Base-by-base conservation (phyloP, 192 early-diverging fungal genomes). In the Backusella parvicylindrica region DNA sequence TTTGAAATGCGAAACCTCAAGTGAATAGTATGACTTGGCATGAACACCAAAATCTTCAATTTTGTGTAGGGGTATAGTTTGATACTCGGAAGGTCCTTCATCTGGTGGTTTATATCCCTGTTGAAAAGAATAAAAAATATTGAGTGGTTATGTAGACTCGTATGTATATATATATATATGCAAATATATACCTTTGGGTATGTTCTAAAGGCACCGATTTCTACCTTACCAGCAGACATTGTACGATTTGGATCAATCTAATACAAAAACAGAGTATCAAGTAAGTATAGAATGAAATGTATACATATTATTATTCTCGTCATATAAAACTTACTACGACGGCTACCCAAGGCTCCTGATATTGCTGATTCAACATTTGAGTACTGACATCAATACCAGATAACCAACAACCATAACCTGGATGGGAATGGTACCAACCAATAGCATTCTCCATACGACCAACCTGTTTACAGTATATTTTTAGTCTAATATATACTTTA, bases 391-490 rank as follows among this genome's bases (percentile, higher is more conserved):
- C 98, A 80, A 99, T 99, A 15, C 98, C 98, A 6, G 97, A 98
- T 64, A 99, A 86, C 98, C 98, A 99, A 86, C 98, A 99, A 7
- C 98, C 97, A 77, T 99, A 99, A n/a, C 98, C 98, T 16, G 98
- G 98, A 84, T 99, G 98, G 49, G 91, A 93, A 80, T 99, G 98
- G 86, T 99, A 99, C 98, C 98, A 99, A 0, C 98, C 98, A 82
- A 98, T 89, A 12, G 89, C 93, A 72, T 98, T 96, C 78, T 99
- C 98, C 9, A 93, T 77, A 38, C 96, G 85, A 6, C 96, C 98
- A 11, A 95, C 89, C 89, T 92, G 77, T 56, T 12, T 66, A 35
- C 41, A 6, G 26, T 2, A 21, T 50, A 21, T 13, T 1, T 4
- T 9, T 28, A 28, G 26, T 0, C 12, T 53, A 9, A 21, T 18